phyloP scores from a whole-genome alignment of 1,139 yeast genomes.

The Ogataea hybrid region DNA sequence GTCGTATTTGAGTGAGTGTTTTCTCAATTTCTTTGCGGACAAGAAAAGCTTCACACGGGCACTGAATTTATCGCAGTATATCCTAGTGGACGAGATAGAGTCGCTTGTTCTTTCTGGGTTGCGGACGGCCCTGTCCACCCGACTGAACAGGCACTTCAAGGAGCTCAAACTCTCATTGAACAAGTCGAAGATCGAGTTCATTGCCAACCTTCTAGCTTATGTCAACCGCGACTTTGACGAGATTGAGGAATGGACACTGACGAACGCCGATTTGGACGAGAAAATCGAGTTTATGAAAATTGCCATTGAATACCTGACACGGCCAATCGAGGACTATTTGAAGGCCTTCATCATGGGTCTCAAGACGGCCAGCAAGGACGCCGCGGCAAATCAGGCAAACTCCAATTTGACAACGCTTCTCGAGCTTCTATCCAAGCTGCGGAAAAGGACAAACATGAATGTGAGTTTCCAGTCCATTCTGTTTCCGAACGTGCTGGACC shows the following conservation, averaged over 20 bases:
- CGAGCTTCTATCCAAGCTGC: constrained; percentile 21
- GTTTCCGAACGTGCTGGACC: constrained; percentile 21
- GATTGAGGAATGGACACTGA: constrained; percentile 25
- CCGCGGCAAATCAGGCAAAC: constrained; percentile 4
- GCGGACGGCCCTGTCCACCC: constrained; percentile 12
- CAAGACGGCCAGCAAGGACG: constrained; percentile 4
- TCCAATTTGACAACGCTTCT: constrained; percentile 23
- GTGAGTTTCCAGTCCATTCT: constrained; percentile 26
- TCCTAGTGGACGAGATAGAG: constrained; percentile 19
- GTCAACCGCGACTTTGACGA: constrained; percentile 24
- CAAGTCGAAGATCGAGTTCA: constrained; percentile 15
- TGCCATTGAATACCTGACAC: constrained; percentile 19
- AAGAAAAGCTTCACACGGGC: constrained; percentile 21
- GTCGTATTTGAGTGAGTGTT: constrained; percentile 9
- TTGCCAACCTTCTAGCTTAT: constrained; percentile 20
- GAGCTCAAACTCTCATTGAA: constrained; percentile 11
- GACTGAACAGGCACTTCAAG: constrained; percentile 11
- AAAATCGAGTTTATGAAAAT: constrained; percentile 21
- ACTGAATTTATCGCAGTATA: constrained; percentile 19
- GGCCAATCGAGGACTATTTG: constrained; percentile 19
- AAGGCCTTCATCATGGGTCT: constrained; percentile 15
- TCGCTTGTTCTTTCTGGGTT: constrained; percentile 14
- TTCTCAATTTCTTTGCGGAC: constrained; percentile 23
- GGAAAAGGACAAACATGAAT: constrained; percentile 20
- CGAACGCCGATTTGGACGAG: constrained; percentile 21